Base-by-base conservation (phyloP, 2,329 filamentous ascomycete species). In the Botrytis squamosa region DNA sequence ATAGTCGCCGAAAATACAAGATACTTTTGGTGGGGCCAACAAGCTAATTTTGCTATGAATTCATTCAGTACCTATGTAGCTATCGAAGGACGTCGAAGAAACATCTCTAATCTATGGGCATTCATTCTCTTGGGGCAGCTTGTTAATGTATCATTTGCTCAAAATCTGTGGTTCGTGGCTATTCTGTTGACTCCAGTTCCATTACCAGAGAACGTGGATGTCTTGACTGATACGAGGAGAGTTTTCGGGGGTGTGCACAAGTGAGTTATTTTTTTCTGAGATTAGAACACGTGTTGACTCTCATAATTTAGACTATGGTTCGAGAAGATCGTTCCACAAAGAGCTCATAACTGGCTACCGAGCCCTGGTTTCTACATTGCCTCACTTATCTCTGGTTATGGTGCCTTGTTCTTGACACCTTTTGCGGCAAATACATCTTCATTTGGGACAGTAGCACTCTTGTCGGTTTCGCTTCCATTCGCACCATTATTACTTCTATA, bases 1-100 rank as follows among this genome's bases (percentile, higher is more conserved):
- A 87, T 89, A 38, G 82, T 89, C 7, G 83, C 87, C 10, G 86
- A 87, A 77, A 87, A 85, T 68, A 83, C 85, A 5, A 85, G 86
- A 67, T 85, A 88, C 25, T 86, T 89, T 78, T 89, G 89, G 85
- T 91, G 89, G 87, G 88, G 86, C 10, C 88, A 88, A 75, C 89
- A 91, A 81, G 83, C 88, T 62, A 87, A 89, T 74, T 82, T 88
- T 20, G 86, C 85, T 42, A 83, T 86, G 20, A 82, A 87, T 44
- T 84, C 87, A 1, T 90, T 87, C 84, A 87, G 86, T 71, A 81
- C 88, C 63, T 86, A 90, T 74, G 82, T 91, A 44, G 86, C 88
- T 3, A 83, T 89, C 57, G 87, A 90, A 80, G 89, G 89, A 77
- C 85, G 85, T 63, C 84, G 88, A 76, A 86, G 88, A 72, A 86